These are phyloP conservation scores for Irpex sp. DNA, from an alignment of 1,284 basidiomycete genomes.

Conservation along the genomic window DNA sequence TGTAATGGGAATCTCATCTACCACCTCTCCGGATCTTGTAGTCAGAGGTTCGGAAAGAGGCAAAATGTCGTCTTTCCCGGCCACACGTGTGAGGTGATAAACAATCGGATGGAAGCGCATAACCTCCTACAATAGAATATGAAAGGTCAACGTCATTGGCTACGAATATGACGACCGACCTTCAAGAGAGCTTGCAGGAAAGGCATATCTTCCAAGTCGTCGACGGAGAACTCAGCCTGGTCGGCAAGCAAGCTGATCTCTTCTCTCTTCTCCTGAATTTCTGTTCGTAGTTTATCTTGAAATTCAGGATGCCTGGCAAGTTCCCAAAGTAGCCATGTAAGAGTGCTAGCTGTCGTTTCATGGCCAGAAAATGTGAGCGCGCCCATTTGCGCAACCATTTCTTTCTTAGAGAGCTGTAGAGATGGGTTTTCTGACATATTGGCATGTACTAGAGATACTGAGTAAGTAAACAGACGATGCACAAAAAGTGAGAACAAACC, in stretches of 20 bases:
- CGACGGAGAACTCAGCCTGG: constrained; percentile 31
- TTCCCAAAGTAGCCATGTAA: constrained; percentile 39
- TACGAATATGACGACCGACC: not conserved
- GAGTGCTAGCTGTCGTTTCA: constrained; percentile 45
- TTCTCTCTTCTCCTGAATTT: constrained; percentile 33
- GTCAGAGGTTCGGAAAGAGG: constrained; percentile 34
- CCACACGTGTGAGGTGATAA: constrained; percentile 25
- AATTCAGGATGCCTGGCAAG: constrained; percentile 35
- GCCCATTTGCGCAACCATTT: constrained; percentile 47
- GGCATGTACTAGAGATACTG: constrained; percentile 39
- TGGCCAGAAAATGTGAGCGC: constrained; percentile 39
- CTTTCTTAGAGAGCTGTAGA: constrained; percentile 42
- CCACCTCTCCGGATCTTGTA: constrained; percentile 27
- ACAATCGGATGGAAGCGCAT: constrained; percentile 36
- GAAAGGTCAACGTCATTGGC: not conserved
- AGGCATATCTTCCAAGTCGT: constrained; percentile 51
- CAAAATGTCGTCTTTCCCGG: constrained; percentile 34
- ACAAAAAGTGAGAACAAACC: not conserved
- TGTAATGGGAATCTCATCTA: constrained; percentile 31
- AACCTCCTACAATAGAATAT: constrained; percentile 27
- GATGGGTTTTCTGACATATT: constrained; percentile 45
- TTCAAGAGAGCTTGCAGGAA: constrained; percentile 50
- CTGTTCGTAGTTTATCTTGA: constrained; percentile 37
- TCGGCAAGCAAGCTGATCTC: constrained; percentile 17
- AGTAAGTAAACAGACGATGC: too few relatives aligned